phyloP scores from a whole-genome alignment of 139 green algal species.

The Chlorella sp. region DNA sequence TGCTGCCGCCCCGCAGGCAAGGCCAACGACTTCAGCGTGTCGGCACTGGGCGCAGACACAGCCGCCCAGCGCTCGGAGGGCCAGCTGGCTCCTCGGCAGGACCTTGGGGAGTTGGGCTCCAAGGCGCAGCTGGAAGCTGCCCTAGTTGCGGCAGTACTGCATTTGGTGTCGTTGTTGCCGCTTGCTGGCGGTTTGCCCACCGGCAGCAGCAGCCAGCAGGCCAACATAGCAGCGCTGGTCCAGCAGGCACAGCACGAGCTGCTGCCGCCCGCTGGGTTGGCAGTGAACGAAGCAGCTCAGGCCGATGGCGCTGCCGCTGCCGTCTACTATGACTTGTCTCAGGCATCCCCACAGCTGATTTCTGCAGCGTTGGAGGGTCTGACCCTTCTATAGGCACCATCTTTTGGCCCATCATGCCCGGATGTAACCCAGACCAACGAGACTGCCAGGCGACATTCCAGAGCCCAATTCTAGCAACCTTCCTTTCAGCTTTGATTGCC shows the following conservation, averaged over 20 bases:
- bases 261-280: not conserved
- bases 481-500: too few relatives aligned
- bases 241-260: slow-evolving; percentile 4
- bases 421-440: too few relatives aligned
- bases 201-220: not conserved
- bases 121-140: slow-evolving; percentile 11
- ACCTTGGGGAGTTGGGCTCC: not conserved
- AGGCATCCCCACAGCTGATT: not conserved
- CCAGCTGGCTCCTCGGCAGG: not conserved
- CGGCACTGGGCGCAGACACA: not conserved
- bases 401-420: too few relatives aligned
- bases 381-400: not conserved
- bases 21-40: not conserved
- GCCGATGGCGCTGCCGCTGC: too few relatives aligned
- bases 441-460: too few relatives aligned
- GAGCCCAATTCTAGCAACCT: too few relatives aligned
- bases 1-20: slow-evolving; percentile 5
- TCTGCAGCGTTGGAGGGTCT: not conserved
- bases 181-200: too few relatives aligned
- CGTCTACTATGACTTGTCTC: slow-evolving; percentile 6
- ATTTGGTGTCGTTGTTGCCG: slow-evolving; percentile 13
- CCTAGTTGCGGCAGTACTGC: slow-evolving; percentile 3
- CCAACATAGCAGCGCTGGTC: not conserved
- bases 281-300: too few relatives aligned
- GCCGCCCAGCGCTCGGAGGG: not conserved